phyloP scores from a whole-genome alignment of 106 monocot genomes.

The Alisma plantagoaquatica region DNA sequence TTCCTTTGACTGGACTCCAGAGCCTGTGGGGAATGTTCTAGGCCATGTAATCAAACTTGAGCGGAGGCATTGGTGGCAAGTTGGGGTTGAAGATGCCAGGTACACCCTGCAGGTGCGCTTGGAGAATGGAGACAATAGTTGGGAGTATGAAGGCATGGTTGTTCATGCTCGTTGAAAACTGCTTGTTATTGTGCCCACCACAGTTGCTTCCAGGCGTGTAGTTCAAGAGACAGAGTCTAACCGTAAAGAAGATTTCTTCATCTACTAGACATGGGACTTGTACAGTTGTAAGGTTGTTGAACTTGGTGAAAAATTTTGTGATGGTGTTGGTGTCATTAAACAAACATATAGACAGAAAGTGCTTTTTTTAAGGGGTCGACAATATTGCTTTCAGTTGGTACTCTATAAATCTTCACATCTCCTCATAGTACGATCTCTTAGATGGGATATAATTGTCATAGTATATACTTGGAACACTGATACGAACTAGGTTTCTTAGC shows the following conservation, averaged over 20 bases:
- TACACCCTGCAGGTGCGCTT: conserved; percentile 17
- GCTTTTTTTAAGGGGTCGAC: no score
- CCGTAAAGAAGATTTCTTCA: conserved; percentile 36
- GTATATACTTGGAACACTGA: no score
- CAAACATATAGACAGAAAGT: no score
- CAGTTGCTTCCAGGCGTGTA: conserved; percentile 16
- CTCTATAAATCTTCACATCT: no score
- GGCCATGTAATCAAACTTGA: conserved; percentile 39
- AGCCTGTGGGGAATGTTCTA: conserved; percentile 17
- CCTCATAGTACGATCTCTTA: no score
- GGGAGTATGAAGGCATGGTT: conserved; percentile 34
- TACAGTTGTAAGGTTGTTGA: conserved; percentile 8
- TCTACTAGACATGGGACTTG: conserved; percentile 17
- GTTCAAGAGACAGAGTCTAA: conserved; percentile 35
- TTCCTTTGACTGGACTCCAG: conserved; percentile 27
- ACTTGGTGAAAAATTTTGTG: conserved; percentile 12
- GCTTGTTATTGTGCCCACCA: conserved; percentile 27
- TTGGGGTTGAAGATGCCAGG: conserved; percentile 20
- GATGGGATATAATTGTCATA: no score
- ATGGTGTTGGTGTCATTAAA: conserved; percentile 11
- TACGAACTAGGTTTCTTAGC: no score
- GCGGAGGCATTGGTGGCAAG: conserved; percentile 28
- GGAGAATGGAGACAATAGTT: conserved; percentile 18
- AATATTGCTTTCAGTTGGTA: no score
- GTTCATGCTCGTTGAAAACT: conserved; percentile 41